Conservation (phyloP, 208 protist genomes). For the Trichomonas tenax region DNA sequence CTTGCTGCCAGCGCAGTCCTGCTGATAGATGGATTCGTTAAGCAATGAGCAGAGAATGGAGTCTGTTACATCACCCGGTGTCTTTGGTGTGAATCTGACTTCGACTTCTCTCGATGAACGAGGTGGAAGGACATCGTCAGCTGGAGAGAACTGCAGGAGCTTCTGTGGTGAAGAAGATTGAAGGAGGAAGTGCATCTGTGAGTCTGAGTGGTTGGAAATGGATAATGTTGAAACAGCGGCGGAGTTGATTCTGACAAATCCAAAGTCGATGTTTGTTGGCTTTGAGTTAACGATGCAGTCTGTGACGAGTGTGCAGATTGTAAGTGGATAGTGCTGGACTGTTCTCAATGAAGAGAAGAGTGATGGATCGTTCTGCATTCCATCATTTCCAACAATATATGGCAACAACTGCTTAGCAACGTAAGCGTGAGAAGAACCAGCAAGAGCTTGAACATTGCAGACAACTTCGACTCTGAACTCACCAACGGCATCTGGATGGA, state of each 20-base stretch:
- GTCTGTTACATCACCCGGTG: not conserved
- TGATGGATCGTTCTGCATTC: not conserved
- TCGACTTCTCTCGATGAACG: not conserved
- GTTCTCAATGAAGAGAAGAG: not conserved
- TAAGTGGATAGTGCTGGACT: slow-evolving; percentile 14
- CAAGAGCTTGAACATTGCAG: not conserved
- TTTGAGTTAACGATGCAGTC: not conserved
- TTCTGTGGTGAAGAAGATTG: not conserved
- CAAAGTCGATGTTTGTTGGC: not conserved
- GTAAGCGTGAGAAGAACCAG: not conserved
- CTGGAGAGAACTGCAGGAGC: not conserved
- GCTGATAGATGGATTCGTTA: not conserved
- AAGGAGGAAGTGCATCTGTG: not conserved
- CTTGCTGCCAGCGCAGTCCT: not conserved
- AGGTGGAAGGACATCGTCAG: not conserved
- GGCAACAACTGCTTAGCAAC: not conserved
- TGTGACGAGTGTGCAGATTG: not conserved
- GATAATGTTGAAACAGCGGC: not conserved
- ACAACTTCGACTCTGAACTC: not conserved
- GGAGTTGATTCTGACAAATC: not conserved
- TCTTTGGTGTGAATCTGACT: not conserved
- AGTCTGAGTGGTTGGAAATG: not conserved
- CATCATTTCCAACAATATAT: not conserved
- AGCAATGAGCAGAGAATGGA: not conserved
- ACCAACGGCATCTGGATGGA: not conserved